Base-by-base conservation (phyloP, 495 filamentous ascomycete genomes). In the Wilcoxina mikolae region DNA sequence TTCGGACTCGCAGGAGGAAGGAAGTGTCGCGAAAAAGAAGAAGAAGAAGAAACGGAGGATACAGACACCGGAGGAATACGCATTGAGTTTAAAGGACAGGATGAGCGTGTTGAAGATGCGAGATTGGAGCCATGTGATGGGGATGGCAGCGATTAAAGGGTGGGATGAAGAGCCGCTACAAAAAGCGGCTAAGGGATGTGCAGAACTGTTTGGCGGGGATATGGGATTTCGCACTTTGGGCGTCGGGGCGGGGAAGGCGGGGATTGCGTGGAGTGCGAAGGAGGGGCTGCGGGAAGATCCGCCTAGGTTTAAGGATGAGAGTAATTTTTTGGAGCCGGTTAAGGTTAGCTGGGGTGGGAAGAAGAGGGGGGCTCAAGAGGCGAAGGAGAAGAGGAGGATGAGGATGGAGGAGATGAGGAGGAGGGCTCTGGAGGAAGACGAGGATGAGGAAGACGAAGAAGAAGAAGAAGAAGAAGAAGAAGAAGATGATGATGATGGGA, bases 111-210 rank as follows among this genome's bases (percentile, higher is more conserved):
- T 49, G 11, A 31, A 18, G 24, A 2, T 41, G 26, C 49, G 49
- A n/a, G 31, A 52, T 24, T 52, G 49, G 49, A 52, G 49, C n/a
- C 28, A 41, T 17, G 49, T 52, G 15, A 3, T 52, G 2, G 49
- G 49, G 22, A 39, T 24, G 29, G 49, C 49, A 15, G 49, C 49
- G 1, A 12, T 52, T 11, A 38, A 26, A 15, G 49, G 49, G 31
- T 52, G 49, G 49, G 49, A 38, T 2, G 12, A 52, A 20, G 49
- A 20, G 12, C 20, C 26, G 31, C 29, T 52, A n/a, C 9, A 41
- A 24, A 9, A 26, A 26, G 39, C 29, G 28, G 49, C 49, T n/a
- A 26, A 38, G 49, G 12, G 25, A 22, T 52, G 49, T 39, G 28
- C 49, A n/a, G 31, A 38, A 10, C 7, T 52, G 10, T 52, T 52